Base-by-base conservation (phyloP, 2,329 filamentous ascomycete genomes). In the Colletotrichum ledebouriae region DNA sequence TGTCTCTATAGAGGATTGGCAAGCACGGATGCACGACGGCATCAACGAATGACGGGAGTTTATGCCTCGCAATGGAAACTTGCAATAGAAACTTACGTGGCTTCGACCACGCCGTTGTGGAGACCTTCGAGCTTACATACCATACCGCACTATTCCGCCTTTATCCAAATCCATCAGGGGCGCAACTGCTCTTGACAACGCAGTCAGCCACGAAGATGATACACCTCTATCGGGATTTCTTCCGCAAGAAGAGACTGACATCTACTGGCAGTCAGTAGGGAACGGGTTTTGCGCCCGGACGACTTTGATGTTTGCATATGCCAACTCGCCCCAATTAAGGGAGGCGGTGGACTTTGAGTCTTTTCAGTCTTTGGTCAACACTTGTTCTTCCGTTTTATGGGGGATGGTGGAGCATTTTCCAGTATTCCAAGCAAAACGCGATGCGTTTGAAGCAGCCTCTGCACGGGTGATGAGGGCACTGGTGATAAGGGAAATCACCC, bases 391-490 rank as follows among this genome's bases (percentile, higher is more conserved):
- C 11, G 17, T 41, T 2, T 15, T 56, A 22, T 56, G 34, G 52
- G 52, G 52, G 3, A 56, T 41, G 52, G 52, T 56, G 52, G 52
- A 53, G 34, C 49, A 53, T 15, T 56, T 56, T 22, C 34, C 52
- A 22, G 52, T 33, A 20, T 55, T 55, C 3, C 52, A 55, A 41
- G 17, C 34, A 6, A 39, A 55, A 22, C 6, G 52, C n/a, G 52
- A 56, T 25, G 34, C 17, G 15, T 56, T 56, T 20, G 52, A 56
- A 5, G 17, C 34, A 10, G 52, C 52, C n/a, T 37, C 34, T 2
- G 41, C 52, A 4, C 37, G 12, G 17, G 10, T 56, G 11, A 56
- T 56, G 34, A 22, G 20, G 17, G 41, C 52, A 4, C 37, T 6
- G 17, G 10, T 56, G 11, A 56, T 56, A 17, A 22, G 20, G 33